Percentiles rank a stretch among this genome's conserved stretches.
Conservation (phyloP, 345 rosid genomes). For the Acer yangbiense region DNA sequence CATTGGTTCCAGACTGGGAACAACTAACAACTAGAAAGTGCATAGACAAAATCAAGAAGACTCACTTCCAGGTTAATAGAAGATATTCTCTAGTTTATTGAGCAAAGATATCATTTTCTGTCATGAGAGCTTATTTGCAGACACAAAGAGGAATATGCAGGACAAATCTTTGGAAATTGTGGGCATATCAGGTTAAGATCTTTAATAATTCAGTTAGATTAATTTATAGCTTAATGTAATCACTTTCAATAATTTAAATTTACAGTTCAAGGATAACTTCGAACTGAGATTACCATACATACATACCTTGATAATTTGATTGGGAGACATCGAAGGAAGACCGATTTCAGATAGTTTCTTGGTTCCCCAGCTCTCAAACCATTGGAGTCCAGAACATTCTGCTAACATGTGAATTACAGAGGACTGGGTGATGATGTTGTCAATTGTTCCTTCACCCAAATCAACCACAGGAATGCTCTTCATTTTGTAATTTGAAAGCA, state of each 20-base stretch:
- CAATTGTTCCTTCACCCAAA: slow-evolving; percentile 72
- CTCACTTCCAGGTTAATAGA: neutral
- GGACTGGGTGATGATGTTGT: slow-evolving; percentile 87
- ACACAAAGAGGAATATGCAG: neutral
- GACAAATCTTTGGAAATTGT: neutral
- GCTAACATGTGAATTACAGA: slow-evolving; percentile 98
- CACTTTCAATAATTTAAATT: neutral
- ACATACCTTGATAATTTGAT: slow-evolving; percentile 62
- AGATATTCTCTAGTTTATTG: neutral
- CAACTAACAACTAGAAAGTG: neutral
- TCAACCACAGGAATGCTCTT: slow-evolving; percentile 94
- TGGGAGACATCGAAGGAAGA: slow-evolving; percentile 67
- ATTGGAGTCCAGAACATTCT: slow-evolving; percentile 87
- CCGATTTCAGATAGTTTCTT: slow-evolving; percentile 86
- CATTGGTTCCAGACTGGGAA: neutral
- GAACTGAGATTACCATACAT: neutral
- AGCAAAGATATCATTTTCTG: neutral
- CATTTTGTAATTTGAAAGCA: slow-evolving; percentile 98
- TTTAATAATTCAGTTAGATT: neutral
- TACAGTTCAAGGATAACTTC: neutral
- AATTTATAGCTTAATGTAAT: neutral
- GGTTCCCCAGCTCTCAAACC: slow-evolving; percentile 97
- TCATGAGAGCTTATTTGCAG: neutral
- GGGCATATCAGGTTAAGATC: neutral
- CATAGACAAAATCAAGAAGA: neutral